These are phyloP conservation scores for Raphanus hybrid DNA, from an alignment of 441 rosid genomes.

Conservation along the genomic window DNA sequence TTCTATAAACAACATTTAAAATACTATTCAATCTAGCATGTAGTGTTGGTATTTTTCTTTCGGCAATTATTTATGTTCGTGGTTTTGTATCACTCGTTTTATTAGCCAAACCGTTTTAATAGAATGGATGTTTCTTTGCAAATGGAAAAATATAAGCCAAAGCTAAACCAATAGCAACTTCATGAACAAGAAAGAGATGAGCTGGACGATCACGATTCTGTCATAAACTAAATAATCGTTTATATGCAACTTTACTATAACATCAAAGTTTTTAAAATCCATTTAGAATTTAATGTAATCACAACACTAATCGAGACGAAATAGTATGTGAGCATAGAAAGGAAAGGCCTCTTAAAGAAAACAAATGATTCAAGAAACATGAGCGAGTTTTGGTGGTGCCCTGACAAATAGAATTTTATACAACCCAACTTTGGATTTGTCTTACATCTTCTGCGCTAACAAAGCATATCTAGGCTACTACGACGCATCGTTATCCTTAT, in stretches of 20 bases:
- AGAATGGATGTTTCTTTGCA: background rate
- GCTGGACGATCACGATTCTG: background rate
- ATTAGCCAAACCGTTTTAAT: background rate
- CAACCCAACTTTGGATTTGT: background rate
- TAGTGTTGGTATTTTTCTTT: too few relatives aligned
- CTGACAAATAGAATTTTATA: background rate
- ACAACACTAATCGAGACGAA: background rate
- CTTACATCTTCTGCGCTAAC: background rate
- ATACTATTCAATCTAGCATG: background rate
- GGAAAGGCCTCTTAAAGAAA: background rate
- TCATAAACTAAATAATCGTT: background rate
- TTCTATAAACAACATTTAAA: background rate
- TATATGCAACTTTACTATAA: background rate
- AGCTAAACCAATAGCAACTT: background rate
- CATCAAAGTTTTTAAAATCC: background rate
- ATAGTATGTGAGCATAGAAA: background rate
- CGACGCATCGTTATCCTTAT: constrained; percentile 76
- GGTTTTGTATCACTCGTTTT: too few relatives aligned
- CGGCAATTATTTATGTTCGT: too few relatives aligned
- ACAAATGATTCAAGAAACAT: background rate
- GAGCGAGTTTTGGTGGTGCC: background rate
- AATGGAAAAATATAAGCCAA: background rate
- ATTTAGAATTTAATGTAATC: background rate
- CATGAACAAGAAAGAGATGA: background rate
- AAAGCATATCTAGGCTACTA: background rate